Conservation (phyloP, 129 eudicot species). For the carrot (Daucus carota) region DH1_v3.0 NC_030381.2:46148501-46149000, state of each 20-base stretch:
- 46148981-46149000: background rate
- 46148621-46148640: background rate
- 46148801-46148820: constrained; percentile 5
- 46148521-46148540: background rate
- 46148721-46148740: constrained; percentile 72
- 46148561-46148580: background rate
- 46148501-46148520: background rate
- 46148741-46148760: constrained; percentile 94
- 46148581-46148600: background rate
- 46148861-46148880: background rate
- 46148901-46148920: background rate
- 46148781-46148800: constrained; percentile 66
- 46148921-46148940: background rate
- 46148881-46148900: background rate
- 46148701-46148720: constrained; percentile 4
- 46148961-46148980: background rate
- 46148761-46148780: constrained; percentile 96
- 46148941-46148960: background rate
- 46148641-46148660: background rate
- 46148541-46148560: background rate
- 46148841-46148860: background rate
- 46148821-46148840: background rate
- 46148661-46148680: background rate
- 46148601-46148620: background rate
- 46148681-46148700: background rate